These are phyloP conservation scores for Sphagnum fallax DNA, from an alignment of 228 moss, liverwort and hornwort species.

Conservation along the genomic window DNA sequence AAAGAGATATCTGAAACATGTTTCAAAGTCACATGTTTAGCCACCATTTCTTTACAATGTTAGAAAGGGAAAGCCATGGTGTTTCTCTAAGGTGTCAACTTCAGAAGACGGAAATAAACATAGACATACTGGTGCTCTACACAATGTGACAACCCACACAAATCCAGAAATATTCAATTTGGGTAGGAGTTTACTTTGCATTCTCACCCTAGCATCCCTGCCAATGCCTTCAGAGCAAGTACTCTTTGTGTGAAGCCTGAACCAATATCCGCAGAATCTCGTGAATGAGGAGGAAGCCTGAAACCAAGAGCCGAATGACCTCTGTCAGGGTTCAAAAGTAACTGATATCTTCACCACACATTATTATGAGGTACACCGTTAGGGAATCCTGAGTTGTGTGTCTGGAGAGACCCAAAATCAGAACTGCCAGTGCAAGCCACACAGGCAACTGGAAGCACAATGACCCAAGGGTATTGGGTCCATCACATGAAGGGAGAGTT, in stretches of 20 bases:
- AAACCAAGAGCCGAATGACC: not conserved
- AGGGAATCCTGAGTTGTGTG: not conserved
- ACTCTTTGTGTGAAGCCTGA: conserved; percentile 71
- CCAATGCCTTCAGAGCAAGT: conserved; percentile 61
- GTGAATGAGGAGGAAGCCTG: conserved; percentile 59
- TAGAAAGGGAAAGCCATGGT: too few species aligned
- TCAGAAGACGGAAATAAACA: too few species aligned
- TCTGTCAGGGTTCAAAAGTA: too few species aligned
- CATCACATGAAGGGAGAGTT: too few species aligned
- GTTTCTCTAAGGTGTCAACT: too few species aligned
- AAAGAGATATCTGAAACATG: conserved; percentile 51
- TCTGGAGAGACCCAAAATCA: not conserved
- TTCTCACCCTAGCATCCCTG: conserved; percentile 62
- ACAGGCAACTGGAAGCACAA: not conserved
- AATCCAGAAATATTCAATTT: too few species aligned
- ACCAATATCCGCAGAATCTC: conserved; percentile 65
- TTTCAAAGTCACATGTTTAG: not conserved
- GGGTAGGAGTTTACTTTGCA: not conserved
- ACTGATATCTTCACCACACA: too few species aligned
- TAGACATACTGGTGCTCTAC: too few species aligned
- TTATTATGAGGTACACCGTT: not conserved
- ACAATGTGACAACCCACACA: too few species aligned
- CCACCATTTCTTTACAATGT: too few species aligned
- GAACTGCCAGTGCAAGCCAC: not conserved
- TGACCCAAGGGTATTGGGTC: not conserved